phyloP scores from a whole-genome alignment of 23 red algal species.

The Gracilaria domingensis region DNA sequence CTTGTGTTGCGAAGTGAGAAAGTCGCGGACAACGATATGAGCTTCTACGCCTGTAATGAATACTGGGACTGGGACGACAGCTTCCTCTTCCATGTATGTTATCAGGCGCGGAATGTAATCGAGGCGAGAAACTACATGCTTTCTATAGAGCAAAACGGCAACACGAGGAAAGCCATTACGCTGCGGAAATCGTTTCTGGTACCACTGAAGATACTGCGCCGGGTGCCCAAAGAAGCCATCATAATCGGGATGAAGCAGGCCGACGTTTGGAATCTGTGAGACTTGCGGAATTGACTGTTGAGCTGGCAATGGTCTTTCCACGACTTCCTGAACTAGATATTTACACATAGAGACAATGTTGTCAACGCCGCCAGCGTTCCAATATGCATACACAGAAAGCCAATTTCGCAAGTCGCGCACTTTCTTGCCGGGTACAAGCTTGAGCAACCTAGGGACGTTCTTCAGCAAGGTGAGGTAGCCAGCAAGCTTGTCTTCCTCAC shows the following conservation, averaged over 20 bases:
- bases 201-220: constrained; percentile 70
- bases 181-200: constrained; percentile 29
- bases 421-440: constrained; percentile 40
- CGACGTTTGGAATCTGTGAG: constrained; percentile 1
- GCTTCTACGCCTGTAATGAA: constrained; percentile 85
- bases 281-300: constrained; percentile 8
- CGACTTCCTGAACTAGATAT: constrained; percentile 60
- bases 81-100: constrained; percentile 32
- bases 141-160: constrained; percentile 74
- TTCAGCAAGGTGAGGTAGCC: constrained; percentile 74
- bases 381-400: constrained; percentile 76
- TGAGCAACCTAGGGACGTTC: constrained; percentile 61
- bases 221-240: constrained; percentile 43
- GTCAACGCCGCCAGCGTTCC: constrained; percentile 74
- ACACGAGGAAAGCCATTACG: constrained; percentile 14
- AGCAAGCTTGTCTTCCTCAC: constrained; percentile 82
- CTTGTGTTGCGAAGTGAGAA: constrained; percentile 53
- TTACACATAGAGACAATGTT: constrained; percentile 73
- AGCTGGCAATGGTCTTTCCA: constrained; percentile 10
- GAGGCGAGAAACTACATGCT: constrained; percentile 71
- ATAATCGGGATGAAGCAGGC: constrained; percentile 36
- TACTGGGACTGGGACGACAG: constrained; percentile 62
- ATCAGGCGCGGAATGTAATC: constrained; percentile 58
- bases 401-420: constrained; percentile 72
- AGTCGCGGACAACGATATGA: constrained; percentile 80